Conservation (phyloP, 306 rosid genomes). For the Inga leiocalycina region DNA sequence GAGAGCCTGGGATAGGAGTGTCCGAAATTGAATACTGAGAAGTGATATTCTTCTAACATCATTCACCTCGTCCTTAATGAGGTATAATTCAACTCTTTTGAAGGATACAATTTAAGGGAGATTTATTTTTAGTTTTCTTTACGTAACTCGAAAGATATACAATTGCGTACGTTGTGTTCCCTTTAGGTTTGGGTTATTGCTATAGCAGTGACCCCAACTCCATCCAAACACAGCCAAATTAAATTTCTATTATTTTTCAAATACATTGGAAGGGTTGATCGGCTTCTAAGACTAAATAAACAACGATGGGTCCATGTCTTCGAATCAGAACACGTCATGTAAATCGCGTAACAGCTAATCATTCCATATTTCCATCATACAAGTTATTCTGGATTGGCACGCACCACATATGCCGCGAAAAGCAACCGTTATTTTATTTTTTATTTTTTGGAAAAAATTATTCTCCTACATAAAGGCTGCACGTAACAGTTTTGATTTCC, state of each 20-base stretch:
- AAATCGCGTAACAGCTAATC: not conserved
- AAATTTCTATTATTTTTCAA: not conserved
- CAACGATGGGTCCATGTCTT: not conserved
- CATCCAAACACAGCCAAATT: not conserved
- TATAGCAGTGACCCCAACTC: not conserved
- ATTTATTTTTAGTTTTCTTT: not conserved
- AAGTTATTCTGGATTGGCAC: not conserved
- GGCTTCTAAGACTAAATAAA: not conserved
- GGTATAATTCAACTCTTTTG: not conserved
- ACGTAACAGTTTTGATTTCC: conserved; percentile 16
- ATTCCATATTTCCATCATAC: not conserved
- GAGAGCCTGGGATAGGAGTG: no score
- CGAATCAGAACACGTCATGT: not conserved
- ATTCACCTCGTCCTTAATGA: no score
- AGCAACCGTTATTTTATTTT: conserved; percentile 8
- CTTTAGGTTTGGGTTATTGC: not conserved
- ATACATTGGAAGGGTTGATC: not conserved
- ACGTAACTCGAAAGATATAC: not conserved
- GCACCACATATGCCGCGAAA: conserved; percentile 17
- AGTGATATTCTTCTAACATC: no score
- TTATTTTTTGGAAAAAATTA: not conserved
- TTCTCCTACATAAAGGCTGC: not conserved
- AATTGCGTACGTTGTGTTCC: conserved; percentile 13
- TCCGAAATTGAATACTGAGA: no score
- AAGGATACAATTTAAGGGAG: not conserved